Evolutionary conservation across 1,284 basidiomycete genomes (phyloP).

Genomic region (Trichosporon asahii): DNA sequence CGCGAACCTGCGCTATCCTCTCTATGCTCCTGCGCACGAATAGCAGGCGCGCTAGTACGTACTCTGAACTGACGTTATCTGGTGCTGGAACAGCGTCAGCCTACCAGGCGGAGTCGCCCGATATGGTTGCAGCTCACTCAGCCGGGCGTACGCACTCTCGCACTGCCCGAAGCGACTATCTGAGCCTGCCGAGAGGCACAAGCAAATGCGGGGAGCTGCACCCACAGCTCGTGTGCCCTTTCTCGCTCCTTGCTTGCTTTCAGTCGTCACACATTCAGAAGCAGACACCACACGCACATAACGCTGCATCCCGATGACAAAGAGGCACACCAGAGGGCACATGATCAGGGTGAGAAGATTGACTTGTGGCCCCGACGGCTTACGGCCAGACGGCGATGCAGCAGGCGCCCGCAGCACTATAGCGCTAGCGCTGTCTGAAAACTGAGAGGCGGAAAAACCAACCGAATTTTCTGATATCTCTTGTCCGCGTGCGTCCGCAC

Average conservation of each 20-base stretch:
- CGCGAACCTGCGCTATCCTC: neutral
- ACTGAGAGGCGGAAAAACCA: neutral
- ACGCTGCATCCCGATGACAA: neutral
- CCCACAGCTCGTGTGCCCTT: neutral
- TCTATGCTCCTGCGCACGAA: neutral
- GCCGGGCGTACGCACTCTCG: neutral
- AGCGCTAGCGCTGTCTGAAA: neutral
- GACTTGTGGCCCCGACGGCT: too few relatives aligned
- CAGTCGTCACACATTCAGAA: neutral
- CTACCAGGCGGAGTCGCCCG: neutral
- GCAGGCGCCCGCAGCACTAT: neutral
- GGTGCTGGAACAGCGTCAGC: neutral
- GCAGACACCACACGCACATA: neutral
- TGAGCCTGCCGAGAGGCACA: neutral
- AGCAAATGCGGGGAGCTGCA: neutral
- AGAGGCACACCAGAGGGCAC: neutral
- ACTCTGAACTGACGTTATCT: neutral
- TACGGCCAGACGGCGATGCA: neutral
- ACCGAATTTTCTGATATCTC: neutral
- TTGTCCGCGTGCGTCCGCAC: neutral
- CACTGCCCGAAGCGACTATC: neutral
- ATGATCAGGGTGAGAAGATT: neutral
- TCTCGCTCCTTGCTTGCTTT: neutral
- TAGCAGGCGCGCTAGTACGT: neutral
- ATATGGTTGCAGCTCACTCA: neutral